Base-by-base conservation (phyloP, 2,329 filamentous ascomycete genomes). In the Ceratocystis alfenasii region DNA sequence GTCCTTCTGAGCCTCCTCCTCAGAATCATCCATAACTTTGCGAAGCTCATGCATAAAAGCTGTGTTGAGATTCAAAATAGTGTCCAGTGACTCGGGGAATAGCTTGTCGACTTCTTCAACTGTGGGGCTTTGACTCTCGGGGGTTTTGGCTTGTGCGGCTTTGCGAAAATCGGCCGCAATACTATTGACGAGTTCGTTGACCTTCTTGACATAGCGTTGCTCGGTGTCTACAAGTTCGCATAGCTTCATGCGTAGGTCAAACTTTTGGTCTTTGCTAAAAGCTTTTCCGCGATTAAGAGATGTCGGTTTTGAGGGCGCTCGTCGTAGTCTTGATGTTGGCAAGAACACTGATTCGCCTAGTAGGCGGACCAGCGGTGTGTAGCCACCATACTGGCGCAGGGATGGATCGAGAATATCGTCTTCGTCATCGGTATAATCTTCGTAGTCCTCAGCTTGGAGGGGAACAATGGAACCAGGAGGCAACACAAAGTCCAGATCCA, bases 191-290 rank as follows among this genome's bases (percentile, higher is more conserved):
- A 99, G 77, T 70, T 94, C 89, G 68, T 89, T 84, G 66, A 99
- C 77, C 74, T 97, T 96, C 71, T 83, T 81, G 53, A 99, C 90
- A 75, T 97, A 99, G 74, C 90, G 87, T 73, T 94, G 90, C 74
- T 99, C 94, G 0, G 94, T 99, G 71, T 95, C 89, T 44, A 96
- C 84, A 68, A 97, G 78, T 74, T 99, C 94, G 67, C 84, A 86
- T 80, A 99, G 86, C 74, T 96, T 93, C 75, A 92, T 87, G 50
- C 92, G 85, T 70, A 96, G 78, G 64, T 88, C 88, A 70, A 91
- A 82, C 72, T 95, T 95, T 72, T 96, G 90, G 66, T 88, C 85
- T 70, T 85, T 86, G 45, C 87, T 82, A 71, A 96, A 95, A 0
- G 87, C 83, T 71, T 87, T 88, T 70, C 84, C 89, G 70, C 88